Percentiles rank a stretch among this genome's conserved stretches.
Conservation (phyloP, 768 basidiomycete species). For the Lactarius sp. region DNA sequence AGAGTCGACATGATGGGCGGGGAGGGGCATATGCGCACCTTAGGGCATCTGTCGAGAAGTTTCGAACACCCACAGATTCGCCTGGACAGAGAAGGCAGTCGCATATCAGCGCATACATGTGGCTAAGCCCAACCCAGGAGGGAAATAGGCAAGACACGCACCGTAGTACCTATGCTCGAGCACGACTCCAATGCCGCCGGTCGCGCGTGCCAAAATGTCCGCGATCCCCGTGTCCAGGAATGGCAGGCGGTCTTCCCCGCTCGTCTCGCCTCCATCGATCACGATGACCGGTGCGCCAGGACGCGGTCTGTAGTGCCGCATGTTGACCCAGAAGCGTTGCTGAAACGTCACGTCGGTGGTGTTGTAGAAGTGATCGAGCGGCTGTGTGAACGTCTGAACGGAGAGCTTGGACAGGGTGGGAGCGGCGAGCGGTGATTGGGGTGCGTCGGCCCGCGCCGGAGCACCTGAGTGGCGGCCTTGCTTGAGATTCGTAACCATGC, state of each 20-base stretch:
- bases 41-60: slow-evolving; percentile 79
- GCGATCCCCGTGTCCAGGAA: slow-evolving; percentile 59
- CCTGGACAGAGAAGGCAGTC: slow-evolving; percentile 39
- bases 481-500: not conserved
- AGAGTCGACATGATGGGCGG: not conserved
- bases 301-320: slow-evolving; percentile 68
- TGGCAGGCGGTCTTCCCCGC: slow-evolving; percentile 58
- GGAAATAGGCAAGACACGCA: slow-evolving; percentile 23
- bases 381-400: slow-evolving; percentile 73
- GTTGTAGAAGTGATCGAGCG: slow-evolving; percentile 73
- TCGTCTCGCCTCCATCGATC: slow-evolving; percentile 91
- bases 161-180: slow-evolving; percentile 93
- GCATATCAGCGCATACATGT: slow-evolving; percentile 22
- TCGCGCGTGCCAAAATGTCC: slow-evolving; percentile 78
- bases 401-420: slow-evolving; percentile 34
- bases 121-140: too few species aligned
- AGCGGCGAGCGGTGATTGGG: not conserved
- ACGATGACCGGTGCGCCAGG: slow-evolving; percentile 81
- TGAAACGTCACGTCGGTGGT: slow-evolving; percentile 57
- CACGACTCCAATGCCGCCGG: slow-evolving; percentile 85
- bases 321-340: slow-evolving; percentile 92
- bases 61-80: slow-evolving; percentile 64
- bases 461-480: not conserved
- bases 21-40: slow-evolving; percentile 39
- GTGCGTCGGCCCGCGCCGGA: not conserved